phyloP scores from a whole-genome alignment of 805 yeast genomes.

The Diddensiella santjacobensis region DNA sequence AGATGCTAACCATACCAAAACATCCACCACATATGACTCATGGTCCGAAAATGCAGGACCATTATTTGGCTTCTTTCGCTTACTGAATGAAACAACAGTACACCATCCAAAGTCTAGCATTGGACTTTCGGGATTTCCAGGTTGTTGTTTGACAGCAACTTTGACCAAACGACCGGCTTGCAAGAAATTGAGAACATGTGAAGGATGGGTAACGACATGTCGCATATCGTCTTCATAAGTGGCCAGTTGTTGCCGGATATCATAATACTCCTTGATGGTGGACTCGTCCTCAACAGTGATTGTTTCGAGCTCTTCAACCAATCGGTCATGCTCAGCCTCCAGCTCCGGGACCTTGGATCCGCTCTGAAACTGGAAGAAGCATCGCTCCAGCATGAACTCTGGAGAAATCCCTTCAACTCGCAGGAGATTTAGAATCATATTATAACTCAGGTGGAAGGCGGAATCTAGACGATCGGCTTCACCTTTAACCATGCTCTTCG shows the following conservation, averaged over 20 bases:
- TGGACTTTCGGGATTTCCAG: conserved; percentile 13
- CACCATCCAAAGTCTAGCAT: conserved; percentile 92
- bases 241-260: conserved; percentile 66
- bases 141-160: conserved; percentile 44
- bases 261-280: conserved; percentile 76
- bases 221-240: conserved; percentile 71
- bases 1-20: conserved; percentile 66
- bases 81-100: conserved; percentile 70
- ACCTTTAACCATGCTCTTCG: conserved; percentile 99
- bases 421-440: conserved; percentile 89
- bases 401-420: conserved; percentile 98
- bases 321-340: conserved; percentile 54
- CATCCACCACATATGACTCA: conserved; percentile 84
- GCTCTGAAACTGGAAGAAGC: conserved; percentile 94
- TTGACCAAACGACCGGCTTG: conserved; percentile 85
- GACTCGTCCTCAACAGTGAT: conserved; percentile 70
- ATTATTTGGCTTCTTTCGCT: conserved; percentile 45
- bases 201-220: conserved; percentile 86
- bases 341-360: conserved; percentile 84
- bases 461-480: conserved; percentile 97
- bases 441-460: conserved; percentile 95
- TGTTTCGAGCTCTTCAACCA: conserved; percentile 39
- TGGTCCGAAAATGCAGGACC: conserved; percentile 63
- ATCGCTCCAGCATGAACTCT: conserved; percentile 90
- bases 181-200: conserved; percentile 74